These are phyloP conservation scores for Cryptococcus sp. DNA, from an alignment of 1,284 basidiomycete species.

Conservation along the genomic window DNA sequence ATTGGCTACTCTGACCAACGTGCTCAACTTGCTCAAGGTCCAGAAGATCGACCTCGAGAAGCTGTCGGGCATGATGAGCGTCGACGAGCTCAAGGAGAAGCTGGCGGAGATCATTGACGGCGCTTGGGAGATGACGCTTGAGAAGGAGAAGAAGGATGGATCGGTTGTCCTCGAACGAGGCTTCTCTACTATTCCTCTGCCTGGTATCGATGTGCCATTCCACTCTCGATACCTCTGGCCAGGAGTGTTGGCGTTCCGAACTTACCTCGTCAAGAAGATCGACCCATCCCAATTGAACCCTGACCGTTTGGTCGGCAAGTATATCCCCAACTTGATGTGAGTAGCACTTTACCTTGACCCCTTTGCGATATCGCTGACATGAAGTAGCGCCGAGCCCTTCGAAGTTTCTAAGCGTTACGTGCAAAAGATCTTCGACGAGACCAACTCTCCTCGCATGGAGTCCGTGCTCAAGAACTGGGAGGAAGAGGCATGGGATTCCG, in stretches of 20 bases:
- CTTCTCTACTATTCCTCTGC: constrained; percentile 92
- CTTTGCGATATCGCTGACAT: constrained; percentile 7
- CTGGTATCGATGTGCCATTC: constrained; percentile 99
- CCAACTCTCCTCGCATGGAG: constrained; percentile 87
- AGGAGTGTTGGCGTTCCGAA: constrained; percentile 75
- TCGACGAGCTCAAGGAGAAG: constrained; percentile 56
- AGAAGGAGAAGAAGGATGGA: constrained; percentile 75
- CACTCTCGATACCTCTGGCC: constrained; percentile 97
- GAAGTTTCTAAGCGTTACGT: constrained; percentile 86
- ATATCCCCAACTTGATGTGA: constrained; percentile 90
- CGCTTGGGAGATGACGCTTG: constrained; percentile 70
- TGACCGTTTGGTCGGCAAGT: constrained; percentile 87
- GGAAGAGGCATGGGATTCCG: constrained; percentile 79
- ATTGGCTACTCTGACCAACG: constrained; percentile 90
- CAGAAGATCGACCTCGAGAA: constrained; percentile 96
- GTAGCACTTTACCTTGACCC: constrained; percentile 5
- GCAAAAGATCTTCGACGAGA: constrained; percentile 93
- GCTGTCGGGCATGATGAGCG: constrained; percentile 59
- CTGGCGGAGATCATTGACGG: constrained; percentile 88
- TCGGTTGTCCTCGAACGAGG: constrained; percentile 94
- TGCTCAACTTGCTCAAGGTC: constrained; percentile 93
- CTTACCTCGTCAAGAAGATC: constrained; percentile 97
- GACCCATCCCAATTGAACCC: constrained; percentile 86
- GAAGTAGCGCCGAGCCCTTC: constrained; percentile 75
- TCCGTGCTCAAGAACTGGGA: constrained; percentile 94